phyloP scores from a whole-genome alignment of 1,284 basidiomycete species.

The Mycosarcoma mackinlayi region DNA sequence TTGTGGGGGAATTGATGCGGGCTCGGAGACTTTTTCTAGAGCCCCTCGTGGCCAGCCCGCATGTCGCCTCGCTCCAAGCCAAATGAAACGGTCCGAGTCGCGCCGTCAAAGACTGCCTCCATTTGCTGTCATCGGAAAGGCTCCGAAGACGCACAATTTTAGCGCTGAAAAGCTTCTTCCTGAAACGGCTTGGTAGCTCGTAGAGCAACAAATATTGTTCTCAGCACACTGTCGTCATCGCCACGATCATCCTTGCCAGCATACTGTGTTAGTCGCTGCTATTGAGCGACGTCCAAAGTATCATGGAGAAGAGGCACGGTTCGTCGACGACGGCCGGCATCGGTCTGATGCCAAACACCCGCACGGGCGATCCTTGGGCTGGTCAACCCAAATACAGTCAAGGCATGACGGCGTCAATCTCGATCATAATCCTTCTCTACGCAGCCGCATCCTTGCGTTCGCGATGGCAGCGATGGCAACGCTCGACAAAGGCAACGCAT shows the following conservation, averaged over 20 bases:
- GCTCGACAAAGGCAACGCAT: neutral
- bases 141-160: constrained; percentile 8
- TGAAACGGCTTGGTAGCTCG: too few species aligned
- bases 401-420: constrained; percentile 30
- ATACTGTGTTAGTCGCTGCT: too few species aligned
- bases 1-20: neutral
- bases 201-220: too few species aligned
- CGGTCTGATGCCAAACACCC: constrained; percentile 31
- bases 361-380: constrained; percentile 45
- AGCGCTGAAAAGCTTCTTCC: too few species aligned
- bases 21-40: constrained; percentile 15
- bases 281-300: constrained; percentile 2
- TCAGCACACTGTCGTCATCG: constrained; percentile 2
- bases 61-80: neutral
- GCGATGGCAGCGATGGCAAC: constrained; percentile 18
- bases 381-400: constrained; percentile 51
- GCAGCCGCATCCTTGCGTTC: constrained; percentile 11
- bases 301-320: constrained; percentile 29
- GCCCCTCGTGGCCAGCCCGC: constrained; percentile 15
- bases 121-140: neutral
- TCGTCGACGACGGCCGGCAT: constrained; percentile 36
- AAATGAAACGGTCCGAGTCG: constrained; percentile 24
- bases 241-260: neutral
- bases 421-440: constrained; percentile 31
- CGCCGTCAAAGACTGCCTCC: constrained; percentile 5